Evolutionary conservation across 2,329 filamentous ascomycete genomes (phyloP), one percentile per base, ranked within the genome.

Genomic region (Sphaerulina vaccinii): DNA sequence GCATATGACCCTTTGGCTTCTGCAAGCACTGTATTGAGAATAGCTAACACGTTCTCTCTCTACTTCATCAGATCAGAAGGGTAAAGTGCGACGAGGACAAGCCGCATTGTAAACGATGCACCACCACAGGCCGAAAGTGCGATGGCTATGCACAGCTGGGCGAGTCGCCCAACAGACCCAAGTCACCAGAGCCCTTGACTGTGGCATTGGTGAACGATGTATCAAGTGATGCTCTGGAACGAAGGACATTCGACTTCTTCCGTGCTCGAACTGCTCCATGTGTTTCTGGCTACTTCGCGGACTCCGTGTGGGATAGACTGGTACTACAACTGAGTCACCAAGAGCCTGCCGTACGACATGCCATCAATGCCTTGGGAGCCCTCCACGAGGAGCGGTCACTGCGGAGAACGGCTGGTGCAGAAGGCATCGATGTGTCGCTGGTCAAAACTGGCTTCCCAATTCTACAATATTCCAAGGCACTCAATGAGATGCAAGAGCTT

Each of bases 11-110:
- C 15, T 15, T 23, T 16, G 15, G 16, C 24, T 15, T 41, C 21
- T 32, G 37, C 23, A 41, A 49, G 36, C 35, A 32, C 37, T 22
- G n/a, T 15, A 47, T 47, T n/a, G 33, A 22, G 44, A 24, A 10
- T 49, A 27, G 45, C 45, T 49, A 23, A 49, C n/a, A 41, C 23
- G 21, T 24, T 15, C n/a, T 21, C 22, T 27, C 32, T 22, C 33
- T 43, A 11, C 29, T 37, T 36, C 19, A n/a, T 81, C 48, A 78
- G 65, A 73, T 79, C 24, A 76, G 79, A 44, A 77, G 79, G 51
- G 75, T 82, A 47, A 82, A 82, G 63, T 83, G 79, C 62, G 79
- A 81, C 56, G 79, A 82, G 65, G 68, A 65, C 15, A 80, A 77
- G 50, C 79, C 79, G 1, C 68, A 65, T 33, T 83, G 80, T 57